Evolutionary conservation across 148 eudicot species (phyloP), one percentile per base, ranked within the genome.

Genomic region (Fagopyrum tataricum): DNA sequence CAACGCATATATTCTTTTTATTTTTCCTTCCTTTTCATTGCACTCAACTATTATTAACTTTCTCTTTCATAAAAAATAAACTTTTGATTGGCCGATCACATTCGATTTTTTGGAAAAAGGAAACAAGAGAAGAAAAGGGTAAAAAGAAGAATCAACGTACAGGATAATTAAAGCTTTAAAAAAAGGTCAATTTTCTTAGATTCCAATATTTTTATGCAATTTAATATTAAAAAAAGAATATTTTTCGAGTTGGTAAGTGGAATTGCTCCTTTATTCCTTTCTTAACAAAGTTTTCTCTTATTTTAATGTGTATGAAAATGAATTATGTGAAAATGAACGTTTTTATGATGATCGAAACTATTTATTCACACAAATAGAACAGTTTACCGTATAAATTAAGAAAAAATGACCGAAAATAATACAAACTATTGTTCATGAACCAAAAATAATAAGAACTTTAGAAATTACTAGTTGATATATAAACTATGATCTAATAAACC

Each of bases 191-290:
- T 31, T 5, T 37, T 64, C 37, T 37, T 64, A 43, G 69, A 43
- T 17, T 14, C 69, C 69, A 37, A 64, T 37, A 7, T 37, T 64
- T 64, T 39, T 43, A 64, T 64, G 42, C 5, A 31, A 31, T 64
- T 37, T 13, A 4, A 64, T 23, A 23, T 23, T 5, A 64, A 64
- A 39, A 64, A 37, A 37, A 23, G 72, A 70, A 70, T 70, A 43
- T 70, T 70, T 9, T 69, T 70, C 12, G 46, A 51, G 3, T 49
- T 70, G 51, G 72, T 23, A 18, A 70, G 72, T 70, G 72, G 72
- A 70, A 10, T 23, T 70, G 51, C 8, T 51, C 72, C 72, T 70
- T 70, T 70, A 70, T 70, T 70, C 72, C 26, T 70, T 70, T 44
- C 72, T 70, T 70, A 70, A 24, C 72, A 46, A n/a, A 42, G 43